These are phyloP conservation scores for Fraxinus baroniana DNA, from an alignment of 305 asterid species.

Conservation along the genomic window DNA sequence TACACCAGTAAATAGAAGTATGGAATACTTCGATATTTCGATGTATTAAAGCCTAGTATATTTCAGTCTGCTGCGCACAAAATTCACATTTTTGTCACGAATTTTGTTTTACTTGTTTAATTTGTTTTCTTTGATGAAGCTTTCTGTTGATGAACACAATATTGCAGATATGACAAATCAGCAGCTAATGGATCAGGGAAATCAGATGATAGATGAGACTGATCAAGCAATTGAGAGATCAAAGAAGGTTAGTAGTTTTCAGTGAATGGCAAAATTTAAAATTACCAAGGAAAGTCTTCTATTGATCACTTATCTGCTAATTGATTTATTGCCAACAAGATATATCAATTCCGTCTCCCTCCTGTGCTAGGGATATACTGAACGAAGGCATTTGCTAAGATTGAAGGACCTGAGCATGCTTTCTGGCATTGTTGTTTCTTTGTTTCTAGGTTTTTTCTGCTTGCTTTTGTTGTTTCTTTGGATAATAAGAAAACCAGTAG, in stretches of 20 bases:
- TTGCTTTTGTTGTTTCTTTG: slow-evolving; percentile 15
- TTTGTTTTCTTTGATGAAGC: slow-evolving; percentile 22
- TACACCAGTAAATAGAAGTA: neutral
- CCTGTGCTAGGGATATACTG: neutral
- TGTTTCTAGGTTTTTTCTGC: neutral
- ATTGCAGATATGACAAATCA: slow-evolving; percentile 87
- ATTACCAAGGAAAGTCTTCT: slow-evolving; percentile 2
- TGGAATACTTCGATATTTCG: slow-evolving; percentile 1
- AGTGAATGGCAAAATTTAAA: slow-evolving; percentile 13
- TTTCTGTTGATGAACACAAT: slow-evolving; percentile 22
- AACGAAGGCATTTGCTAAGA: slow-evolving; percentile 1
- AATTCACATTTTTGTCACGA: slow-evolving; percentile 5
- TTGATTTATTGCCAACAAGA: neutral
- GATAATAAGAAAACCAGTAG: slow-evolving; percentile 5
- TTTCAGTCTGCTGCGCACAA: neutral
- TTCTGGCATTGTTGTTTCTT: slow-evolving; percentile 1
- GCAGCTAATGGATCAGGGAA: slow-evolving; percentile 81
- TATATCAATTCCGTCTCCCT: slow-evolving; percentile 8
- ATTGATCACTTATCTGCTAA: slow-evolving; percentile 15
- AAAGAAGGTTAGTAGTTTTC: slow-evolving; percentile 53
- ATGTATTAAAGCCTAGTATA: slow-evolving; percentile 3
- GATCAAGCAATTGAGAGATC: slow-evolving; percentile 90
- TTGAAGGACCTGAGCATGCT: neutral
- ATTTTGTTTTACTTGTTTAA: slow-evolving; percentile 3
- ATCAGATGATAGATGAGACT: slow-evolving; percentile 90